Evolutionary conservation across 2,329 filamentous ascomycete genomes (phyloP).

Genomic region (Microdochium bolleyi): DNA sequence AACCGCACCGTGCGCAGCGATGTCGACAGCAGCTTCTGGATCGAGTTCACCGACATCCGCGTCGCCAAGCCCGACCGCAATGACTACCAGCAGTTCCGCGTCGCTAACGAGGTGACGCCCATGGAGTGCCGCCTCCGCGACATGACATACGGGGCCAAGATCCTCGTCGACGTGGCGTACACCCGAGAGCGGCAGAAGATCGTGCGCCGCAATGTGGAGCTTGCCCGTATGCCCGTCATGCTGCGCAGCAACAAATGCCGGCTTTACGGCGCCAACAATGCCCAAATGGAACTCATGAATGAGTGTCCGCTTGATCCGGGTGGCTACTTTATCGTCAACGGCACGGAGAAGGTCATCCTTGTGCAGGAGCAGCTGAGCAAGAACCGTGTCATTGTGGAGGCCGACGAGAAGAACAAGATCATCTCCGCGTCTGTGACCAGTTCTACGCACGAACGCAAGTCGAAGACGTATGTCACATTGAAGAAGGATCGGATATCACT

Average conservation of each 20-base stretch:
- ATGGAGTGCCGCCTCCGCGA: slow-evolving; percentile 96
- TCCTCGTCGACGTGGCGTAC: slow-evolving; percentile 87
- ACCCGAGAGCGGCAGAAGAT: slow-evolving; percentile 72
- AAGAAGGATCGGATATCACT: slow-evolving; percentile 90
- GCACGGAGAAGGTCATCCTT: slow-evolving; percentile 96
- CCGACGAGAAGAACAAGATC: slow-evolving; percentile 82
- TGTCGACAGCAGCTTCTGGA: slow-evolving; percentile 85
- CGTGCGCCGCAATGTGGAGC: slow-evolving; percentile 66
- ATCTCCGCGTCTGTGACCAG: slow-evolving; percentile 95
- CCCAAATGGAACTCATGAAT: slow-evolving; percentile 84
- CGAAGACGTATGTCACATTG: slow-evolving; percentile 89
- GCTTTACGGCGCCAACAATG: slow-evolving; percentile 73
- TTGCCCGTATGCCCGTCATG: slow-evolving; percentile 95
- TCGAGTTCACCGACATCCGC: slow-evolving; percentile 88
- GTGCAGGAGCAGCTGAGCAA: slow-evolving; percentile 99
- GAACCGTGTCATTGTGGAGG: slow-evolving; percentile 96
- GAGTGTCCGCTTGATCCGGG: slow-evolving; percentile 95
- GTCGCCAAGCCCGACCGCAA: slow-evolving; percentile 74
- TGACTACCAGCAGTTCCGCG: slow-evolving; percentile 64
- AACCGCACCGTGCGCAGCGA: slow-evolving; percentile 87
- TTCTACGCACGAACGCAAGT: slow-evolving; percentile 95
- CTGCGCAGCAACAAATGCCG: slow-evolving; percentile 91
- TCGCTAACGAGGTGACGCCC: slow-evolving; percentile 71
- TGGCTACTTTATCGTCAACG: slow-evolving; percentile 95
- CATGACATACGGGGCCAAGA: slow-evolving; percentile 95